Conservation (phyloP, 805 yeast genomes). For the Saturnispora kantuleensis region DNA sequence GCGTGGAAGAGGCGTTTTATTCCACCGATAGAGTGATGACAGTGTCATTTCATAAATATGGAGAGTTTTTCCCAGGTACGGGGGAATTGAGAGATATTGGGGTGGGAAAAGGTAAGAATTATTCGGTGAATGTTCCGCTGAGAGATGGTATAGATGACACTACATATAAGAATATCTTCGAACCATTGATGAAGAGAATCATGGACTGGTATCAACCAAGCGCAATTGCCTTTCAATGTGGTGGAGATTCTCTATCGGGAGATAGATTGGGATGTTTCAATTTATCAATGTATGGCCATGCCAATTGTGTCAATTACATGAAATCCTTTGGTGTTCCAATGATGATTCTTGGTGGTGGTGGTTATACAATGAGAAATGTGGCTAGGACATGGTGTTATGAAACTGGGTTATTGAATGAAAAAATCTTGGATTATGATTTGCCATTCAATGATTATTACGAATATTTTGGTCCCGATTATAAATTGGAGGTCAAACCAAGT, state of each 20-base stretch:
- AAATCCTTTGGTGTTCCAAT: slow-evolving; percentile 79
- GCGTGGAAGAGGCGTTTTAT: slow-evolving; percentile 90
- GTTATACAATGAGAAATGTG: slow-evolving; percentile 95
- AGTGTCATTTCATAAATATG: slow-evolving; percentile 83
- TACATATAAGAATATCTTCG: slow-evolving; percentile 74
- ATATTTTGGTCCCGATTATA: slow-evolving; percentile 95
- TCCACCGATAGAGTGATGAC: slow-evolving; percentile 90
- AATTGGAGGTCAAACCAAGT: slow-evolving; percentile 87
- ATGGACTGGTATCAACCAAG: slow-evolving; percentile 89
- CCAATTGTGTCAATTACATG: slow-evolving; percentile 86
- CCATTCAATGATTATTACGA: slow-evolving; percentile 96
- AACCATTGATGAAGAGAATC: slow-evolving; percentile 71
- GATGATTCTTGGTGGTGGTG: slow-evolving; percentile 97
- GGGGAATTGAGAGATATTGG: slow-evolving; percentile 82
- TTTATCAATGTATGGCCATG: slow-evolving; percentile 87
- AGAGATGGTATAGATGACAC: slow-evolving; percentile 93
- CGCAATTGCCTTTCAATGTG: slow-evolving; percentile 95
- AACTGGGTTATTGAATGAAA: slow-evolving; percentile 78
- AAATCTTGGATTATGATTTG: slow-evolving; percentile 60
- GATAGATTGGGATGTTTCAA: slow-evolving; percentile 95
- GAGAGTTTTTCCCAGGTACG: slow-evolving; percentile 90
- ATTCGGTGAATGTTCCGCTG: slow-evolving; percentile 77
- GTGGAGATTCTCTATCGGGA: slow-evolving; percentile 94
- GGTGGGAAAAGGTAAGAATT: slow-evolving; percentile 74
- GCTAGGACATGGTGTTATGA: slow-evolving; percentile 94